Percentiles rank a stretch among this genome's conserved stretches.
Evolutionary conservation across 495 filamentous ascomycete genomes (phyloP).

Genomic region (Penicillium egyptiacum): DNA sequence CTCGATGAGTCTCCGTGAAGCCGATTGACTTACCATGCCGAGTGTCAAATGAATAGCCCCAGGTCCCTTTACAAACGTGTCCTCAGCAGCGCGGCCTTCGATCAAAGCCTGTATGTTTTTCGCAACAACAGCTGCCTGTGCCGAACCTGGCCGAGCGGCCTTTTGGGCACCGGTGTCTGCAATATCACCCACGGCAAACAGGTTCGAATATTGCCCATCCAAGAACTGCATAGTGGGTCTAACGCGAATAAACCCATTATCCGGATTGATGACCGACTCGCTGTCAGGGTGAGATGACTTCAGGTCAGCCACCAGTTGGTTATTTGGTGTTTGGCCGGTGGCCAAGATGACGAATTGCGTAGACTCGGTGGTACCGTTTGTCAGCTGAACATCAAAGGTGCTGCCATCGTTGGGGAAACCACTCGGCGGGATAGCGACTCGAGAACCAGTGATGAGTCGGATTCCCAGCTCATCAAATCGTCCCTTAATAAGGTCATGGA

Average conservation of each 20-base stretch:
- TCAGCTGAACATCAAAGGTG: constrained; percentile 33
- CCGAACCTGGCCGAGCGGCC: constrained; percentile 52
- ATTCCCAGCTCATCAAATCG: constrained; percentile 44
- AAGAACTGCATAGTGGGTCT: constrained; percentile 57
- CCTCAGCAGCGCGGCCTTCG: constrained; percentile 29
- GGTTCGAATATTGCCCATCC: constrained; percentile 45
- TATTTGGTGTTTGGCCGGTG: constrained; percentile 59
- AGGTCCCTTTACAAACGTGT: constrained; percentile 36
- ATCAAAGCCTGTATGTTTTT: constrained; percentile 55
- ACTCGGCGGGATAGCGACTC: constrained; percentile 31
- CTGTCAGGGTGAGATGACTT: constrained; percentile 28
- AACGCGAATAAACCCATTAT: constrained; percentile 53
- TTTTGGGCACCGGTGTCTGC: constrained; percentile 57
- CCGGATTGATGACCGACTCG: constrained; percentile 44
- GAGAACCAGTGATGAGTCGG: constrained; percentile 37
- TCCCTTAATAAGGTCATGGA: constrained; percentile 49
- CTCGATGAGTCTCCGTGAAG: neutral
- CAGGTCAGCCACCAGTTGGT: constrained; percentile 44
- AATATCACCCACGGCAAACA: constrained; percentile 63
- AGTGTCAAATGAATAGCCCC: constrained; percentile 51
- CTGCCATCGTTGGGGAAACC: constrained; percentile 35
- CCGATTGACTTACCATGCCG: constrained; percentile 45
- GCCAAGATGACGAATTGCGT: constrained; percentile 51
- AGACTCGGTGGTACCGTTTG: constrained; percentile 34
- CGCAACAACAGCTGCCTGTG: constrained; percentile 53